Evolutionary conservation across 2,329 filamentous ascomycete species (phyloP).

Genomic region (Exserohilum rostratum): DNA sequence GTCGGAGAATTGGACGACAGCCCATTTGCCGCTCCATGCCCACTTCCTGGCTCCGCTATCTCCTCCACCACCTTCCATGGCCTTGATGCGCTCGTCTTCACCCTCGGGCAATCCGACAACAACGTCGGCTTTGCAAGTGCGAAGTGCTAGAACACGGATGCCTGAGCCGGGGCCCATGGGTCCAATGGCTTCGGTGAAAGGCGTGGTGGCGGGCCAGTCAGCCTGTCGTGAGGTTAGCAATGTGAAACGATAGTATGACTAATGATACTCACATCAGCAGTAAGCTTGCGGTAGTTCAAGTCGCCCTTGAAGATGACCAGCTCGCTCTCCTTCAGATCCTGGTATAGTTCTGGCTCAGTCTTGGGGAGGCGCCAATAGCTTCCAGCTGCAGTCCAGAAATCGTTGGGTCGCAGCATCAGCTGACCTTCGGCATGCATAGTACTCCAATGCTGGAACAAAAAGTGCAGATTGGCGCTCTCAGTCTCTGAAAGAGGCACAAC

Average conservation of each 20-base stretch:
- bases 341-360: slow-evolving; percentile 68
- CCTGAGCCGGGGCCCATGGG: slow-evolving; percentile 82
- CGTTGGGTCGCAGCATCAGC: slow-evolving; percentile 79
- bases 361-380: slow-evolving; percentile 87
- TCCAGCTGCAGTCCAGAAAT: slow-evolving; percentile 88
- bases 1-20: slow-evolving; percentile 84
- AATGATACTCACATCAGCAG: slow-evolving; percentile 74
- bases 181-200: slow-evolving; percentile 83
- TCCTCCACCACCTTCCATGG: slow-evolving; percentile 71
- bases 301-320: slow-evolving; percentile 97
- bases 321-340: slow-evolving; percentile 82
- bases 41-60: slow-evolving; percentile 76
- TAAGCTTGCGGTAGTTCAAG: slow-evolving; percentile 93
- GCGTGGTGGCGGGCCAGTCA: slow-evolving; percentile 84
- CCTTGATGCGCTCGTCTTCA: slow-evolving; percentile 79
- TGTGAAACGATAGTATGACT: not conserved
- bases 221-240: slow-evolving; percentile 55
- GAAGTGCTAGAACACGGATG: slow-evolving; percentile 81
- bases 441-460: slow-evolving; percentile 84
- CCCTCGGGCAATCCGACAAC: slow-evolving; percentile 86
- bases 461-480: slow-evolving; percentile 71
- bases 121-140: slow-evolving; percentile 96
- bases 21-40: slow-evolving; percentile 97
- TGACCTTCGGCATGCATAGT: slow-evolving; percentile 81
- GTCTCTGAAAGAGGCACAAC: slow-evolving; percentile 68